Evolutionary conservation across 2,329 filamentous ascomycete genomes (phyloP).

Genomic region (Xylaria hypoxylon): DNA sequence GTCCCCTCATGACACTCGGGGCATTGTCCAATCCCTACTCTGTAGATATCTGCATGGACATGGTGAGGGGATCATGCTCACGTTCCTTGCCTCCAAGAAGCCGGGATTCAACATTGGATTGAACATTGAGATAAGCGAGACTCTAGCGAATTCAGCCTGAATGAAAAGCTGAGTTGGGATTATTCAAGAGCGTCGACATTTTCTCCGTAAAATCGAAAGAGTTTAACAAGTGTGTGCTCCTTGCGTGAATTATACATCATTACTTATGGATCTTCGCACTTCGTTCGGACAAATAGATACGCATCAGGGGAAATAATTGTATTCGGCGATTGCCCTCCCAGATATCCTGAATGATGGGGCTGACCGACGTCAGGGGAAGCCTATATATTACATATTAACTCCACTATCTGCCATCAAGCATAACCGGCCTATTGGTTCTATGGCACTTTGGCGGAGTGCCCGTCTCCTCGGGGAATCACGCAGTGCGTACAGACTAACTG

Average conservation of each 20-base stretch:
- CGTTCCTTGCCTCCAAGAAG: not conserved
- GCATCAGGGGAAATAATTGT: too few relatives aligned
- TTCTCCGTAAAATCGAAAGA: not conserved
- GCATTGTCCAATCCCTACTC: too few relatives aligned
- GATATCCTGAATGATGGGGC: not conserved
- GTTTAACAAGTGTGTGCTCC: not conserved
- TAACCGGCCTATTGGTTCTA: too few relatives aligned
- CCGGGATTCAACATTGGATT: not conserved
- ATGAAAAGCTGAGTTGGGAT: not conserved
- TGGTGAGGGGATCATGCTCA: conserved; percentile 3
- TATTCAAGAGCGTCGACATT: not conserved
- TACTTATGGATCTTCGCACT: too few relatives aligned
- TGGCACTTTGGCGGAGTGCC: too few relatives aligned
- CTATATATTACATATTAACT: too few relatives aligned
- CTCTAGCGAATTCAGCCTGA: conserved; percentile 1
- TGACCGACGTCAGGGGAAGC: not conserved
- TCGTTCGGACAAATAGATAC: too few relatives aligned
- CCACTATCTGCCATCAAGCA: too few relatives aligned
- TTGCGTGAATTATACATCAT: not conserved
- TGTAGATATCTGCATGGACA: conserved; percentile 1
- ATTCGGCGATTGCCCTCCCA: not conserved
- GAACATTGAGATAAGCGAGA: not conserved
- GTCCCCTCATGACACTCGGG: not conserved
- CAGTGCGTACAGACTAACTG: too few relatives aligned
- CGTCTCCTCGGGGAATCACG: too few relatives aligned